Percentiles rank a stretch among this genome's conserved stretches.
phyloP scores from a whole-genome alignment of 495 filamentous ascomycete species.

The Coniosporium apollinis region DNA sequence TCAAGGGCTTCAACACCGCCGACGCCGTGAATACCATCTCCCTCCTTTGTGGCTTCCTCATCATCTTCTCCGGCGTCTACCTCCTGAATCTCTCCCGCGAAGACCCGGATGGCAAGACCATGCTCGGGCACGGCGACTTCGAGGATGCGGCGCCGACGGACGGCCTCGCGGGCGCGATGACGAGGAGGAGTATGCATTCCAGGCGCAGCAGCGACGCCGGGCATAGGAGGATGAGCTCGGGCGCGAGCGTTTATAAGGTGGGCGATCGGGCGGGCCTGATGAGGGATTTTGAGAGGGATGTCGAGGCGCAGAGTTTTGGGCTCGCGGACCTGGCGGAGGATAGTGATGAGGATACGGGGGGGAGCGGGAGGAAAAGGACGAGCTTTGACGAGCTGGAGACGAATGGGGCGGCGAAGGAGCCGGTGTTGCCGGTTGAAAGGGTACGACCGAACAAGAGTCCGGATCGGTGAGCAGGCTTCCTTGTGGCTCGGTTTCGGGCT shows the following conservation, averaged over 20 bases:
- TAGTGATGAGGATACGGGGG: conserved; percentile 37
- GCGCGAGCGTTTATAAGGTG: conserved; percentile 29
- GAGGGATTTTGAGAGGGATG: conserved; percentile 58
- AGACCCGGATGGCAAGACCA: conserved; percentile 64
- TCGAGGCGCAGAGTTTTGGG: conserved; percentile 27
- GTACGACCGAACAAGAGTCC: conserved; percentile 7
- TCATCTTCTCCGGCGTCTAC: conserved; percentile 95
- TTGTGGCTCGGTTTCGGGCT: not conserved
- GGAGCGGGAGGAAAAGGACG: conserved; percentile 17
- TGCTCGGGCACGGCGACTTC: conserved; percentile 41
- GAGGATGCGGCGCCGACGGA: conserved; percentile 76
- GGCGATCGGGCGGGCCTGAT: conserved; percentile 65
- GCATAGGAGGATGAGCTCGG: conserved; percentile 37
- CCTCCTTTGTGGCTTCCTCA: conserved; percentile 79
- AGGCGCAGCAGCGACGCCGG: conserved; percentile 44
- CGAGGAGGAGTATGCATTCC: conserved; percentile 81
- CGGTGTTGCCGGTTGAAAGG: conserved; percentile 8
- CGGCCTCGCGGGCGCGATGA: conserved; percentile 72
- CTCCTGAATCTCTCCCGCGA: conserved; percentile 84
- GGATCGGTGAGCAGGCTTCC: conserved; percentile 7
- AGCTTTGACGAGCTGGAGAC: conserved; percentile 18
- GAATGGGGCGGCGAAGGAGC: not conserved
- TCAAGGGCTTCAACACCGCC: conserved; percentile 92
- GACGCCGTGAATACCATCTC: conserved; percentile 88
- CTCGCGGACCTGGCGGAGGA: conserved; percentile 55